A percentile compares a stretch with the other conserved stretches of the same genome.
These are phyloP conservation scores for Basipetospora chlamydospora DNA, from an alignment of 2,329 filamentous ascomycete species.

Conservation along the genomic window DNA sequence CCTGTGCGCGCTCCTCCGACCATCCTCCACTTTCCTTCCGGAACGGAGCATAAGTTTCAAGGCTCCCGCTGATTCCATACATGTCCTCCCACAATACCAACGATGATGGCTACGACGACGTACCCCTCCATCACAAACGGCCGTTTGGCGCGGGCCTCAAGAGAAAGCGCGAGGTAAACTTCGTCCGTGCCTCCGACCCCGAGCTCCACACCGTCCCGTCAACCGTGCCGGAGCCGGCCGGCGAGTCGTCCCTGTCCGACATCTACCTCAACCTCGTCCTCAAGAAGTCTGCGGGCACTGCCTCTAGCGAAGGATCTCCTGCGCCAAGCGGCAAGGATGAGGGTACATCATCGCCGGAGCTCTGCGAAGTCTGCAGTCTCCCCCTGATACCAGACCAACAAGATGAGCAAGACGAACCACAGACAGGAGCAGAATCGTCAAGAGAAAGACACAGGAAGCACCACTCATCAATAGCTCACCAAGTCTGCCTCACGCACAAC, in stretches of 20 bases:
- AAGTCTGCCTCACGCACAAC: constrained; percentile 53
- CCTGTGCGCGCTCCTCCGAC: too few species aligned
- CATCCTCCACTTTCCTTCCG: too few species aligned
- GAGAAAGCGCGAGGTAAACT: constrained; percentile 33
- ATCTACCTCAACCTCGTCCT: constrained; percentile 55
- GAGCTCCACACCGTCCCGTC: constrained; percentile 9
- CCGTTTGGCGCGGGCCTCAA: constrained; percentile 43
- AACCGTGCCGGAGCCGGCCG: background rate
- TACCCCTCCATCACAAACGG: constrained; percentile 37
- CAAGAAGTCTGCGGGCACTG: constrained; percentile 19
- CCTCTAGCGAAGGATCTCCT: too few species aligned
- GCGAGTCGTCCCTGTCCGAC: constrained; percentile 21
- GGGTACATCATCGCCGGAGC: constrained; percentile 6
- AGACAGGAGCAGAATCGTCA: too few species aligned
- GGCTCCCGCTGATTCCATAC: too few species aligned
- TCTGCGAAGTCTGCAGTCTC: constrained; percentile 22
- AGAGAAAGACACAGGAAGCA: constrained; percentile 30
- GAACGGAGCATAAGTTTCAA: too few species aligned
- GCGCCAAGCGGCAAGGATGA: too few species aligned
- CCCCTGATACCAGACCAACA: constrained; percentile 14
- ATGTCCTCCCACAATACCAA: background rate
- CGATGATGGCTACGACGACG: constrained; percentile 25
- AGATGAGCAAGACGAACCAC: too few species aligned
- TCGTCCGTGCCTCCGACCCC: constrained; percentile 37
- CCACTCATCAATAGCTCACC: constrained; percentile 53